These are phyloP conservation scores for Symmetrospora coprosmae DNA, from an alignment of 768 basidiomycete species.

Conservation along the genomic window DNA sequence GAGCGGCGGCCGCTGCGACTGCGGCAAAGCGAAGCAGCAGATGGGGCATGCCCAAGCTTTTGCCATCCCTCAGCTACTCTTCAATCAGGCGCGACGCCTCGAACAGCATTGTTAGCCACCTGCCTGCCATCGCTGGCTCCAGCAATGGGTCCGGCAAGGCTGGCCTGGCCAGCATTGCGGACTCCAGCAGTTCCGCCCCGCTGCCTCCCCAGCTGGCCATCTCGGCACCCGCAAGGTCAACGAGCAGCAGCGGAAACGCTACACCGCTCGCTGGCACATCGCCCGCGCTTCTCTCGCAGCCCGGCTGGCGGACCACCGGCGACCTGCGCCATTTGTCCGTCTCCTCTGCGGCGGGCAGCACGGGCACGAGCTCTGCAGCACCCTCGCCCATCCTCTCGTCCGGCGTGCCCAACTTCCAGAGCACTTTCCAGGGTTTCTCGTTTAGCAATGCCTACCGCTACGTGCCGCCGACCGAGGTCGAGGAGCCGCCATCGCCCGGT, in stretches of 20 bases:
- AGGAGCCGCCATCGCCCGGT: not conserved
- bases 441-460: not conserved
- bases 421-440: conserved; percentile 6
- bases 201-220: not conserved
- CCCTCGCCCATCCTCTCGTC: not conserved
- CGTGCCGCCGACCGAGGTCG: not conserved
- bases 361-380: not conserved
- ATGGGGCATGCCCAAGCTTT: conserved; percentile 14
- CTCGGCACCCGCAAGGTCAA: not conserved
- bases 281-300: no score
- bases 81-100: not conserved
- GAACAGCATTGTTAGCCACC: not conserved
- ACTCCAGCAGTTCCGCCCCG: not conserved
- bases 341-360: not conserved
- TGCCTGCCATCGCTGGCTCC: not conserved
- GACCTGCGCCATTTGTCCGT: not conserved
- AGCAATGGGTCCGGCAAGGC: no score
- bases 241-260: not conserved
- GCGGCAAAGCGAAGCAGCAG: not conserved
- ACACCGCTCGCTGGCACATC: no score
- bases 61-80: conserved; percentile 9
- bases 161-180: no score
- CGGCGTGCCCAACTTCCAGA: not conserved
- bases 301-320: not conserved
- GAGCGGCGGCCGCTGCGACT: not conserved